These are phyloP conservation scores for Thelephora terrestris DNA, from an alignment of 1,284 basidiomycete species.

Conservation along the genomic window DNA sequence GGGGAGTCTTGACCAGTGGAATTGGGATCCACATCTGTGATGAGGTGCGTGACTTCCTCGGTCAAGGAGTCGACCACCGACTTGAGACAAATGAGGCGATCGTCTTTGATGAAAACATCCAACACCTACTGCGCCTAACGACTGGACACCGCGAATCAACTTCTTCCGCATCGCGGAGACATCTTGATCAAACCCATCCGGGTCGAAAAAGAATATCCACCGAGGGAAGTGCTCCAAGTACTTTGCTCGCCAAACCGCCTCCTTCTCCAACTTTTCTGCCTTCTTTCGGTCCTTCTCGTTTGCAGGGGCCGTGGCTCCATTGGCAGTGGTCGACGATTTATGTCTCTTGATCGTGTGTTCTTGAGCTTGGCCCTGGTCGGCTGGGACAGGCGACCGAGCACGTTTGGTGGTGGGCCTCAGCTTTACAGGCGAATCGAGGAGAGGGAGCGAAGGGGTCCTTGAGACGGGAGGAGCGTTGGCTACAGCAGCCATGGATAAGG, in stretches of 20 bases:
- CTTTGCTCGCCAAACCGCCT: slow-evolving; percentile 73
- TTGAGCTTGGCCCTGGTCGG: slow-evolving; percentile 23
- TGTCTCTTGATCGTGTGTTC: slow-evolving; percentile 6
- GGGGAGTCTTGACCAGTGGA: slow-evolving; percentile 24
- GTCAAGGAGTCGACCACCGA: slow-evolving; percentile 82
- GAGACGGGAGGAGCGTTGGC: slow-evolving; percentile 21
- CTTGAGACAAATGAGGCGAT: slow-evolving; percentile 27
- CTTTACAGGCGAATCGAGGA: slow-evolving; percentile 13
- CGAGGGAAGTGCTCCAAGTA: slow-evolving; percentile 78
- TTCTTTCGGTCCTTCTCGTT: slow-evolving; percentile 32
- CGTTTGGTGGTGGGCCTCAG: slow-evolving; percentile 35
- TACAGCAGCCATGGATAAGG: neutral
- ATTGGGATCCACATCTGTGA: slow-evolving; percentile 46
- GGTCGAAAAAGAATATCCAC: slow-evolving; percentile 83
- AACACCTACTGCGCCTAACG: slow-evolving; percentile 70
- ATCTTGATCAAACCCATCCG: slow-evolving; percentile 45
- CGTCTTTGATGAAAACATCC: slow-evolving; percentile 4
- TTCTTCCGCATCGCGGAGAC: slow-evolving; percentile 33
- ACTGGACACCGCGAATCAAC: slow-evolving; percentile 45
- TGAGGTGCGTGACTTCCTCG: slow-evolving; percentile 76
- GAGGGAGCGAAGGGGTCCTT: slow-evolving; percentile 23
- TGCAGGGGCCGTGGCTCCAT: neutral
- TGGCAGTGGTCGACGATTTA: slow-evolving; percentile 4
- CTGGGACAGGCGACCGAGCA: slow-evolving; percentile 51
- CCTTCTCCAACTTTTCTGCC: slow-evolving; percentile 43